Percentiles rank a stretch among this genome's conserved stretches.
Conservation (phyloP, 1,284 basidiomycete species). For the Anthracocystis setariae region DNA sequence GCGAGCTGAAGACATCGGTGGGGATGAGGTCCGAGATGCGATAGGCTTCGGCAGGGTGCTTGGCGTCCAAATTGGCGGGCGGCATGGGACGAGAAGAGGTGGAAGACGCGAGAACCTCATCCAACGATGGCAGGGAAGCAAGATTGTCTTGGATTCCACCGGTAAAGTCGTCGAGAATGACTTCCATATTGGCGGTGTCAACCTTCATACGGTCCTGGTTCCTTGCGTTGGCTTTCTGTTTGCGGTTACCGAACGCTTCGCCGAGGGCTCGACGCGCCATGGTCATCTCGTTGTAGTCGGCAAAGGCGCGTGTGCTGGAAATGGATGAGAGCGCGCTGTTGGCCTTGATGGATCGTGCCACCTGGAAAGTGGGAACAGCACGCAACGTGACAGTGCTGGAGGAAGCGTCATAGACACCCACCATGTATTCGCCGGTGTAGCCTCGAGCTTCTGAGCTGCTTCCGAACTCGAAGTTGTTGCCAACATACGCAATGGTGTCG, state of each 20-base stretch:
- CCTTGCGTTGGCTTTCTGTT: conserved; percentile 61
- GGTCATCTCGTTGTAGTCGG: conserved; percentile 51
- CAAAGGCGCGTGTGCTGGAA: conserved; percentile 40
- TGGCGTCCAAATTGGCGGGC: conserved; percentile 56
- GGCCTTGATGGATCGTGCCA: conserved; percentile 58
- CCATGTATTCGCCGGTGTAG: conserved; percentile 64
- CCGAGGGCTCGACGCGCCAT: conserved; percentile 59
- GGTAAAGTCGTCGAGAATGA: conserved; percentile 59
- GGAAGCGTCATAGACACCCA: conserved; percentile 62
- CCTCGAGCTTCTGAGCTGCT: conserved; percentile 52
- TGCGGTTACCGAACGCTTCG: conserved; percentile 65
- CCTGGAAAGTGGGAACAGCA: conserved; percentile 59
- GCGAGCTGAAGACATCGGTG: conserved; percentile 34
- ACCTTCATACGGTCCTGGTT: conserved; percentile 67
- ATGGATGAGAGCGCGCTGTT: conserved; percentile 52
- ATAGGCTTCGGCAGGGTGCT: conserved; percentile 60
- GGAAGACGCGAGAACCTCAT: conserved; percentile 47
- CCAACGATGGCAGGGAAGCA: conserved; percentile 45
- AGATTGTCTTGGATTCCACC: conserved; percentile 56
- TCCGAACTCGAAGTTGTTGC: conserved; percentile 57
- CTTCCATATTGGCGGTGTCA: conserved; percentile 62
- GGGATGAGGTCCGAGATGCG: conserved; percentile 57
- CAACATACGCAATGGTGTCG: conserved; percentile 55
- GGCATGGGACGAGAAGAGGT: conserved; percentile 60
- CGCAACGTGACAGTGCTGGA: conserved; percentile 58